phyloP scores from a whole-genome alignment of 345 rosid genomes.

The Aquilaria yunnanensis region DNA sequence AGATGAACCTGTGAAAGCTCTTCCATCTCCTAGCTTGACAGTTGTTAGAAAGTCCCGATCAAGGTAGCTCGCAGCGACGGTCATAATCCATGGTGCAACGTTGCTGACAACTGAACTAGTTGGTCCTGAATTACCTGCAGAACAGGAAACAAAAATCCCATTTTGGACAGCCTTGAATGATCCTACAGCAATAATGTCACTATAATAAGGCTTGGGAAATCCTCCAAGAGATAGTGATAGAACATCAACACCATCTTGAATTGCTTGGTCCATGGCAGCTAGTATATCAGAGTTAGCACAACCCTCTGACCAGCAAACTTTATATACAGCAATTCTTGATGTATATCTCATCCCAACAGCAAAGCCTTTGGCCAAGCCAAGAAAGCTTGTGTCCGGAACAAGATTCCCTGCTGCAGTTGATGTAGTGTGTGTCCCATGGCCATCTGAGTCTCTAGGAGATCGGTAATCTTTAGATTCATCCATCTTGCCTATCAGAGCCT shows the following conservation, averaged over 20 bases:
- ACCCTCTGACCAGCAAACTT: conserved; percentile 26
- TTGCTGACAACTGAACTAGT: conserved; percentile 13
- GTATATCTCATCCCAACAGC: conserved; percentile 40
- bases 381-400: conserved; percentile 14
- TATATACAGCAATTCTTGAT: conserved; percentile 28
- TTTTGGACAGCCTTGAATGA: conserved; percentile 23
- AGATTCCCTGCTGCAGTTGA: conserved; percentile 24
- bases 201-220: conserved; percentile 7
- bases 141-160: conserved; percentile 23
- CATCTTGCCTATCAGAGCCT: conserved; percentile 29
- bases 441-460: conserved; percentile 20
- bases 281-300: conserved; percentile 23
- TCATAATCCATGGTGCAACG: conserved; percentile 25
- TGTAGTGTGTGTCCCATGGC: conserved; percentile 25
- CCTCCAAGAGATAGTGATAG: conserved; percentile 22
- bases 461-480: conserved; percentile 31
- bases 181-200: conserved; percentile 20
- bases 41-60: conserved; percentile 23
- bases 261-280: conserved; percentile 30
- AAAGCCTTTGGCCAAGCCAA: conserved; percentile 12
- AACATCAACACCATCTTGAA: conserved; percentile 27
- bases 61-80: conserved; percentile 29
- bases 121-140: conserved; percentile 22
- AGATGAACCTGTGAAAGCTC: conserved; percentile 14
- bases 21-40: conserved; percentile 24